phyloP scores from a whole-genome alignment of 1,139 yeast genomes.

The Diutina rugosa region DNA sequence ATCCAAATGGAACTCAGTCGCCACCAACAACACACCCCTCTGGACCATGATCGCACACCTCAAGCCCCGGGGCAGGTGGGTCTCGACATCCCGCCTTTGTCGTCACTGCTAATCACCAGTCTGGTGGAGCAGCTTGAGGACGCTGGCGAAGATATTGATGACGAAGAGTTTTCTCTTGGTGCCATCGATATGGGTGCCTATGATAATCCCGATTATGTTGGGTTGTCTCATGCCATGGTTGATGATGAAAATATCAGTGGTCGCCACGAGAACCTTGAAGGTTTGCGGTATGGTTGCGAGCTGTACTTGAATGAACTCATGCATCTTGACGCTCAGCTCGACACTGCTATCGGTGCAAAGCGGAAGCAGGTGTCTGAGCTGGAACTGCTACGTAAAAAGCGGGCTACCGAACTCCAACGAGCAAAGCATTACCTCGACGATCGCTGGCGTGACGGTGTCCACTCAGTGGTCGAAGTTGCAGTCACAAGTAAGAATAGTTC shows the following conservation, averaged over 20 bases:
- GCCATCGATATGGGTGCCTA: neutral
- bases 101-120: neutral
- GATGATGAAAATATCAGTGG: constrained; percentile 17
- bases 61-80: neutral
- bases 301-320: constrained; percentile 11
- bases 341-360: constrained; percentile 12
- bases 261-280: constrained; percentile 11
- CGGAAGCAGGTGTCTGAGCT: constrained; percentile 18
- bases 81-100: neutral
- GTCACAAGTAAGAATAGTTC: neutral
- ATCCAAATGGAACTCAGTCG: neutral
- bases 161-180: neutral
- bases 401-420: constrained; percentile 24
- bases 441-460: constrained; percentile 29
- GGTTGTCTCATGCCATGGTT: constrained; percentile 18
- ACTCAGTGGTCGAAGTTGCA: constrained; percentile 25
- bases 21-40: neutral
- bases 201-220: constrained; percentile 10
- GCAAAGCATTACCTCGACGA: constrained; percentile 20
- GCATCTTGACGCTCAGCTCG: constrained; percentile 9
- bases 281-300: constrained; percentile 9
- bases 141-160: neutral
- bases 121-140: neutral
- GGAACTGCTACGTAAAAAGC: constrained; percentile 16
- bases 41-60: neutral